Evolutionary conservation across 352 stramenopile species (phyloP), one percentile per base, ranked within the genome.

Genomic region (Pythium oligandrum): DNA sequence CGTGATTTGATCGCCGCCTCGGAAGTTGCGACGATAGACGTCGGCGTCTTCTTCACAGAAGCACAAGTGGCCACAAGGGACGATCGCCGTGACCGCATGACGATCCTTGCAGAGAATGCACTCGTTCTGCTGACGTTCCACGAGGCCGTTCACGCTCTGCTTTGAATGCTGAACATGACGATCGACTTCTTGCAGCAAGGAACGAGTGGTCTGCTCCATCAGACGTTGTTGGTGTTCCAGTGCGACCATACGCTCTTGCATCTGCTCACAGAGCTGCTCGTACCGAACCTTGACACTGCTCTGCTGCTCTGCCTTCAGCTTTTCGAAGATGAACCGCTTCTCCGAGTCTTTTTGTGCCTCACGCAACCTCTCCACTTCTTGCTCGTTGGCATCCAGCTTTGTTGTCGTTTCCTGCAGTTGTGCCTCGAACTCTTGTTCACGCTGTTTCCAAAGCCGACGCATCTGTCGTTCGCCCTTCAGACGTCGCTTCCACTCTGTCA

Each of bases 21-120:
- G 53, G 45, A 62, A 67, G 51, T 83, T 74, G 42, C 63, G 76
- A 3, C 70, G 71, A 60, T 91, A 93, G 9, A 68, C 62, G 38
- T 90, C 77, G 32, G 71, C 78, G 59, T 93, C 83, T n/a, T 88
- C 63, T 33, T 93, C 76, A 63, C 83, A 93, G 54, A 93, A 93
- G 51, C 81, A 89, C 43, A 93, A 43, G 44, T 93, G 83, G n/a
- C 83, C 83, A 42, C 83, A 93, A 42, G 83, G 83, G 48, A 91
- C 80, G 39, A 93, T 67, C 4, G 83, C 83, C 35, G 73, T 89
- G 48, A 87, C 82, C 1, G 83, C 78, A 36, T 74, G 59, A 35
- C 70, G 69, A 52, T 93, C 83, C 55, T 88, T 88, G 69, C 83
- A 93, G 53, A 93, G 61, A 49, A 93, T 73, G 60, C 83, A 93